Percentiles rank a stretch among this genome's conserved stretches.
phyloP scores from a whole-genome alignment of 345 rosid genomes.

The Euphorbia tirucalli region DNA sequence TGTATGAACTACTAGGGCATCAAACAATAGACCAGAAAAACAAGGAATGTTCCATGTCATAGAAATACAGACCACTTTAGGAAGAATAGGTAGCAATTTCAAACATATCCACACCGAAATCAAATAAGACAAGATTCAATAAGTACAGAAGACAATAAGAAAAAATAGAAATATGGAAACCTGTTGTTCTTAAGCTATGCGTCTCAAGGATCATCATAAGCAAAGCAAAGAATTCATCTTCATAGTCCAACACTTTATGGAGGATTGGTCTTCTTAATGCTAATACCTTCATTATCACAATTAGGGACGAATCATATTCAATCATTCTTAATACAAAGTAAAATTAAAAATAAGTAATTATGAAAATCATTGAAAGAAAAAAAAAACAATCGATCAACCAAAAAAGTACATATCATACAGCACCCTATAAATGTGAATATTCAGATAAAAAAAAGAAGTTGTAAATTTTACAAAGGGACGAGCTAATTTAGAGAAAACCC shows the following conservation, averaged over 20 bases:
- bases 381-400: background rate
- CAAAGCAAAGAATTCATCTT: constrained; percentile 88
- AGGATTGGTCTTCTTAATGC: constrained; percentile 89
- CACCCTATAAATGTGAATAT: background rate
- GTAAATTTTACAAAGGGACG: constrained; percentile 1
- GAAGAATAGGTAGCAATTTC: background rate
- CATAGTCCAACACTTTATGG: constrained; percentile 84
- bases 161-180: constrained; percentile 26
- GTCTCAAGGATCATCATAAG: constrained; percentile 89
- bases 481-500: constrained; percentile 15
- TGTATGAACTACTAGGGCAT: background rate
- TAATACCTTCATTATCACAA: constrained; percentile 60
- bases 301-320: background rate
- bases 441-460: background rate
- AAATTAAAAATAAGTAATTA: too few relatives aligned
- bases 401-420: background rate
- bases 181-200: constrained; percentile 94
- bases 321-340: background rate
- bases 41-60: background rate
- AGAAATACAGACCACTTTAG: background rate
- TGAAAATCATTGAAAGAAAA: background rate
- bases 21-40: background rate
- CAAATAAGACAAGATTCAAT: background rate
- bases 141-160: background rate
- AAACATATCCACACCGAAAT: background rate